phyloP scores from a whole-genome alignment of 345 rosid species.

The Rubroshorea leprosula region DNA sequence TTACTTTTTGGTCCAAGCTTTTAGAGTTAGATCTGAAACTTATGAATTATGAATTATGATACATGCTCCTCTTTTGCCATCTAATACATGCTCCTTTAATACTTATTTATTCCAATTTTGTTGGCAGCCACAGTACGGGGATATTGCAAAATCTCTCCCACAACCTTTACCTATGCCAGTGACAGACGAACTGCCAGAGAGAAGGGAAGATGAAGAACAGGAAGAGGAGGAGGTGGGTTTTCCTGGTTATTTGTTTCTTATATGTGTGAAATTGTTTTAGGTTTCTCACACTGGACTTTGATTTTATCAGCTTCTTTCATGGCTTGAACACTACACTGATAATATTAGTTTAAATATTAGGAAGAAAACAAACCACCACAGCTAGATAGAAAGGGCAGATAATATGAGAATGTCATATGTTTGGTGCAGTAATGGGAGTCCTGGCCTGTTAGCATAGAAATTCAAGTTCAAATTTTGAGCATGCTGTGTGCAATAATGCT shows the following conservation, averaged over 20 bases:
- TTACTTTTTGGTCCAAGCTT: neutral
- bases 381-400: too few species aligned
- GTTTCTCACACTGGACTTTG: neutral
- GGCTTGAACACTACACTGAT: neutral
- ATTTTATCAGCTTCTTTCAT: neutral
- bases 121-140: slow-evolving; percentile 50
- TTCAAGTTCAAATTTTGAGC: too few species aligned
- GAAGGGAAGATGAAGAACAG: slow-evolving; percentile 36
- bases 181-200: slow-evolving; percentile 28
- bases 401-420: too few species aligned
- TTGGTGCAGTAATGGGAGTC: neutral
- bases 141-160: slow-evolving; percentile 55
- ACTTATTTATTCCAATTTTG: slow-evolving; percentile 14
- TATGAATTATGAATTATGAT: slow-evolving; percentile 2
- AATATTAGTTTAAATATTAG: neutral
- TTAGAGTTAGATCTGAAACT: slow-evolving; percentile 6
- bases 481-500: too few species aligned
- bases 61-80: neutral
- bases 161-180: slow-evolving; percentile 57
- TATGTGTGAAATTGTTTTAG: neutral
- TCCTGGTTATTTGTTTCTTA: neutral
- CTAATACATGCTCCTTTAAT: slow-evolving; percentile 18
- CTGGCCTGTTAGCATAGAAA: neutral
- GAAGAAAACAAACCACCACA: neutral
- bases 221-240: slow-evolving; percentile 40